phyloP scores from a whole-genome alignment of 306 rosid genomes.

The barrel medic (Medicago truncatula) region MtrunA17r5.0-ANR NC_053045.1:60746001-60746500 shows the following conservation, averaged over 20 bases:
- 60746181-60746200: constrained; percentile 32
- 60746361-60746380: no score
- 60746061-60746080: constrained; percentile 61
- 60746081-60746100: constrained; percentile 63
- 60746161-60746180: constrained; percentile 49
- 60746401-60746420: neutral
- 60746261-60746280: neutral
- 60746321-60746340: neutral
- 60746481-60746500: no score
- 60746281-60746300: neutral
- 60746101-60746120: constrained; percentile 49
- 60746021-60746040: constrained; percentile 84
- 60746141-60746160: constrained; percentile 57
- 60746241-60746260: neutral
- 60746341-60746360: no score
- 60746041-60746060: constrained; percentile 66
- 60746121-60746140: constrained; percentile 61
- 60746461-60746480: no score
- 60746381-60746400: neutral
- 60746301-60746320: neutral
- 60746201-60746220: constrained; percentile 14
- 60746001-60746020: constrained; percentile 73
- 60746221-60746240: neutral
- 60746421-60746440: neutral
- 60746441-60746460: no score